These are phyloP conservation scores for Pseudocercospora eumusae DNA, from an alignment of 2,329 filamentous ascomycete species.

Conservation along the genomic window DNA sequence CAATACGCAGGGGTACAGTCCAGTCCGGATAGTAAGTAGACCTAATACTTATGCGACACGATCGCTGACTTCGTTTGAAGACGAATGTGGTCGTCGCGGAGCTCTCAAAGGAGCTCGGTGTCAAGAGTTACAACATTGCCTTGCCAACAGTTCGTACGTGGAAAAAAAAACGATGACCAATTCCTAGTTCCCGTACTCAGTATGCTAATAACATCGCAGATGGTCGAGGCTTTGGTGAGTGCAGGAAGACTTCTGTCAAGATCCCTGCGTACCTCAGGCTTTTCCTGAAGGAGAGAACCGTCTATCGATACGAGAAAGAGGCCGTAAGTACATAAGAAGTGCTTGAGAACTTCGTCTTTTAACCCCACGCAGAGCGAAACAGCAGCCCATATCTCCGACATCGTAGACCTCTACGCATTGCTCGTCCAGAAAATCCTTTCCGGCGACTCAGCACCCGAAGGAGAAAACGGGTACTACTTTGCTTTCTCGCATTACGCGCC, in stretches of 20 bases:
- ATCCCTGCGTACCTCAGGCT: neutral
- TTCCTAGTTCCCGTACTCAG: neutral
- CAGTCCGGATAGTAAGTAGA: neutral
- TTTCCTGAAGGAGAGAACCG: neutral
- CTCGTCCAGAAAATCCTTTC: neutral
- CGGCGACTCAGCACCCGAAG: neutral
- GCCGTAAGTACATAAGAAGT: neutral
- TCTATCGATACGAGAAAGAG: neutral
- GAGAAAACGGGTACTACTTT: neutral
- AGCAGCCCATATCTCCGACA: neutral
- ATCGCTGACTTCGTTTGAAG: neutral
- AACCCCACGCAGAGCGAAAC: neutral
- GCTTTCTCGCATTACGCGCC: neutral
- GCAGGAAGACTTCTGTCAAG: neutral
- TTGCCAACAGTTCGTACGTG: neutral
- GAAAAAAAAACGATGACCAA: neutral
- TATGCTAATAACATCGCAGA: neutral
- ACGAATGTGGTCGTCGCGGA: neutral
- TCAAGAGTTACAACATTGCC: neutral
- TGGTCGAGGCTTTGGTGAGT: neutral
- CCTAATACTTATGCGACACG: neutral
- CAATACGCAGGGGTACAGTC: neutral
- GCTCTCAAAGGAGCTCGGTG: neutral
- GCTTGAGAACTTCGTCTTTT: neutral
- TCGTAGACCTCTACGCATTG: neutral